Percentiles rank a stretch among this genome's conserved stretches.
These are phyloP conservation scores for Trichoderma sp. DNA, from an alignment of 2,329 filamentous ascomycete genomes.

Conservation along the genomic window DNA sequence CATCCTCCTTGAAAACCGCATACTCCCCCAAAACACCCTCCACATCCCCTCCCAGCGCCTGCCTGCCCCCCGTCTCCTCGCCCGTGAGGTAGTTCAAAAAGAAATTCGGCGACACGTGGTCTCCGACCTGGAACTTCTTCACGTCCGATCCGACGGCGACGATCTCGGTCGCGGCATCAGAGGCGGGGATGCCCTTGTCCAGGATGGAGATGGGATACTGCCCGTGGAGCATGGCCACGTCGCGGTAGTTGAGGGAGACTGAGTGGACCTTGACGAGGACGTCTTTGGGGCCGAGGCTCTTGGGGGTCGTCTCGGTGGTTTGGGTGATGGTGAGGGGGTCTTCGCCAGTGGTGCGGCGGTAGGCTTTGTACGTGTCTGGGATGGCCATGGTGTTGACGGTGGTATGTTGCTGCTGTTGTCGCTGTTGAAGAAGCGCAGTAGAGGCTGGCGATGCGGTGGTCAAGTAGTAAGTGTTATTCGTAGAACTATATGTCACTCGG, in stretches of 20 bases:
- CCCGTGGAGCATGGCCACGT: conserved; percentile 44
- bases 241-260: conserved; percentile 42
- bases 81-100: background rate
- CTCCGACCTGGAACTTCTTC: conserved; percentile 38
- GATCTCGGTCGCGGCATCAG: conserved; percentile 48
- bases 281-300: background rate
- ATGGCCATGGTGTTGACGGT: background rate
- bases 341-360: background rate
- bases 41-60: background rate
- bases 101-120: conserved; percentile 43
- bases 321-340: background rate
- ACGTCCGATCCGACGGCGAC: conserved; percentile 44
- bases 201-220: conserved; percentile 48
- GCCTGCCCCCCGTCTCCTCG: background rate
- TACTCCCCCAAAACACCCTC: conserved; percentile 13
- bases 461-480: too few species aligned
- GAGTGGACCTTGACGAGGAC: conserved; percentile 40
- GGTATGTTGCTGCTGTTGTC: background rate
- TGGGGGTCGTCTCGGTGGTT: background rate
- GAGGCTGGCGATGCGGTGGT: background rate
- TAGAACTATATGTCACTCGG: too few species aligned
- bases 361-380: background rate
- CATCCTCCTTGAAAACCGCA: background rate
- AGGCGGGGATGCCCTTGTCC: conserved; percentile 39
- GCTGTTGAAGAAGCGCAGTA: background rate